A percentile compares a stretch with the other conserved stretches of the same genome.
These are phyloP conservation scores for Aspergillus diversus DNA, from an alignment of 495 filamentous ascomycete species.

Conservation along the genomic window DNA sequence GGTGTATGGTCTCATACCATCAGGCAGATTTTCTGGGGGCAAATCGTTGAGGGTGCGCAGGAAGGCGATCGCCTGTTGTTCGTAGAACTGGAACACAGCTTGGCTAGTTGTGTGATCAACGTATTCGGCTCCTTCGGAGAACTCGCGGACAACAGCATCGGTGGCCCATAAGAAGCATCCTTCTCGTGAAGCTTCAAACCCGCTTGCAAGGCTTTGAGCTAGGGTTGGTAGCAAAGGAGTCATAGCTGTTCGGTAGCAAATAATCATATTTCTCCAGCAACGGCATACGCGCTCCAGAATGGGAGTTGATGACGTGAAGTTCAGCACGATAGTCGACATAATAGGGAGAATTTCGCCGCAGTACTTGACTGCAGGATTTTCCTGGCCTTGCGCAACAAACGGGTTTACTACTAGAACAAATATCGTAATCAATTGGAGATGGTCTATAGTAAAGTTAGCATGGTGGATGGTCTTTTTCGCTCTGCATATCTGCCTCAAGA, in stretches of 20 bases:
- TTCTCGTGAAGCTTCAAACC: constrained; percentile 84
- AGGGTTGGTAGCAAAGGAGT: constrained; percentile 80
- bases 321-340: constrained; percentile 79
- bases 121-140: constrained; percentile 82
- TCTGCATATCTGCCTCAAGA: neutral
- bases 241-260: constrained; percentile 90
- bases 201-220: constrained; percentile 81
- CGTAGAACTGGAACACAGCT: constrained; percentile 91
- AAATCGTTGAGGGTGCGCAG: constrained; percentile 86
- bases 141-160: constrained; percentile 91
- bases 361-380: constrained; percentile 93
- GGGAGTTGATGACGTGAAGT: constrained; percentile 79
- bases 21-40: constrained; percentile 83
- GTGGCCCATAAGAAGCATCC: constrained; percentile 98
- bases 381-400: constrained; percentile 68
- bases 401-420: constrained; percentile 83
- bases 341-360: constrained; percentile 91
- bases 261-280: constrained; percentile 94
- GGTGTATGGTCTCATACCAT: constrained; percentile 55
- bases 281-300: constrained; percentile 93
- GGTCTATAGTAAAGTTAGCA: constrained; percentile 59
- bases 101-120: constrained; percentile 84
- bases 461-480: neutral
- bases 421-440: constrained; percentile 86
- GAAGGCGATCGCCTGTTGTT: constrained; percentile 86